These are phyloP conservation scores for Dujonia santamariae DNA, from an alignment of 1,139 yeast species.

Conservation along the genomic window DNA sequence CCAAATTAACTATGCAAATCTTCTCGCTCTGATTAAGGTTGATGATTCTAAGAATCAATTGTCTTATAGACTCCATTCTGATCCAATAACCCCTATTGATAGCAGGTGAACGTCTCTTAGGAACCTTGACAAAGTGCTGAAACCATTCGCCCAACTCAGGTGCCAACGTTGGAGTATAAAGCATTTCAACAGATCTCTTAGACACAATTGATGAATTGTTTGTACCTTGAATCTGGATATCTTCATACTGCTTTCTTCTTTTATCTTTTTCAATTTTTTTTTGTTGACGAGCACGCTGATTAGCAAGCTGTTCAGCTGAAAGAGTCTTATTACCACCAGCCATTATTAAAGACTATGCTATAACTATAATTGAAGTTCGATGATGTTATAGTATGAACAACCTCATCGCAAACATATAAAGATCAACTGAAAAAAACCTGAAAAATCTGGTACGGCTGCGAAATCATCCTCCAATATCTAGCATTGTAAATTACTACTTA, in stretches of 20 bases:
- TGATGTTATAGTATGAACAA: no score
- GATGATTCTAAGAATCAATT: conserved; percentile 47
- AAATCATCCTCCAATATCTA: no score
- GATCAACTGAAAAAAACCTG: not conserved
- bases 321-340: no score
- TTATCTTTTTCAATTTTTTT: conserved; percentile 48
- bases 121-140: conserved; percentile 64
- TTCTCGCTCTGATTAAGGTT: conserved; percentile 12
- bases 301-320: conserved; percentile 13
- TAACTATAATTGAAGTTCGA: no score
- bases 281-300: conserved; percentile 21
- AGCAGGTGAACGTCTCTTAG: conserved; percentile 72
- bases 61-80: conserved; percentile 68
- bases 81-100: conserved; percentile 85
- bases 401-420: not conserved
- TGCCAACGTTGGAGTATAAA: conserved; percentile 47
- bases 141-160: conserved; percentile 52
- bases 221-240: conserved; percentile 73
- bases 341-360: no score
- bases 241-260: conserved; percentile 51
- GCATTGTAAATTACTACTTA: no score
- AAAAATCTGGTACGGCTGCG: not conserved
- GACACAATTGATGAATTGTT: conserved; percentile 83
- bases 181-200: conserved; percentile 71
- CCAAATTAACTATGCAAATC: conserved; percentile 59